Conservation (phyloP, 176 grass and related monocot species). For the Dendrocalamus sinicus region DNA sequence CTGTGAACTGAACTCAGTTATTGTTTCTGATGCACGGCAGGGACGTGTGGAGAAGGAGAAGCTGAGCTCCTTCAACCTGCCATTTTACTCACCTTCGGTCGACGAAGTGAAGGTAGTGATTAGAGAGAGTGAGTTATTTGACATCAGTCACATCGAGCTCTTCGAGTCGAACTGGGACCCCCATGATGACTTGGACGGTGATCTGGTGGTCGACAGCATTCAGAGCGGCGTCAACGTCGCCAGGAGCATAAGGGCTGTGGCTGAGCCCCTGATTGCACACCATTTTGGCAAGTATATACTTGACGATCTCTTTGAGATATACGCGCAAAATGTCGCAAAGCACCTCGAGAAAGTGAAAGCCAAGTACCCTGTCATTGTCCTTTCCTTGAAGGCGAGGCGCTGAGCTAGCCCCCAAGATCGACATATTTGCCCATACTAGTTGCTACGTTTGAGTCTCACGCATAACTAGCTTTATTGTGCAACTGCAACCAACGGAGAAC, state of each 20-base stretch:
- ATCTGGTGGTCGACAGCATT: slow-evolving; percentile 34
- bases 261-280: slow-evolving; percentile 31
- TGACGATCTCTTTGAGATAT: slow-evolving; percentile 57
- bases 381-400: slow-evolving; percentile 45
- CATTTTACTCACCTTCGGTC: slow-evolving; percentile 62
- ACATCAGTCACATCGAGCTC: slow-evolving; percentile 45
- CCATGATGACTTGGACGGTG: slow-evolving; percentile 26
- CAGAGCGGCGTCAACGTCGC: slow-evolving; percentile 54
- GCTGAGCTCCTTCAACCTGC: slow-evolving; percentile 66
- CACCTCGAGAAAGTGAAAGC: slow-evolving; percentile 54
- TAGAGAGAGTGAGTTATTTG: slow-evolving; percentile 40
- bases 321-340: slow-evolving; percentile 27
- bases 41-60: slow-evolving; percentile 58
- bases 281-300: slow-evolving; percentile 51
- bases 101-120: slow-evolving; percentile 61
- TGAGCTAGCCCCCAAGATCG: not conserved
- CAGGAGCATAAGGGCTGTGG: slow-evolving; percentile 47
- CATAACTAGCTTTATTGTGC: not conserved
- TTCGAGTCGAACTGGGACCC: slow-evolving; percentile 66
- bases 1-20: not conserved
- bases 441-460: not conserved
- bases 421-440: not conserved
- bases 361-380: slow-evolving; percentile 50
- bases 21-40: slow-evolving; percentile 28
- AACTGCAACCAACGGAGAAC: not conserved